Evolutionary conservation across 495 filamentous ascomycete genomes (phyloP), one percentile per base, ranked within the genome.

Genomic region (Poronia punctata): DNA sequence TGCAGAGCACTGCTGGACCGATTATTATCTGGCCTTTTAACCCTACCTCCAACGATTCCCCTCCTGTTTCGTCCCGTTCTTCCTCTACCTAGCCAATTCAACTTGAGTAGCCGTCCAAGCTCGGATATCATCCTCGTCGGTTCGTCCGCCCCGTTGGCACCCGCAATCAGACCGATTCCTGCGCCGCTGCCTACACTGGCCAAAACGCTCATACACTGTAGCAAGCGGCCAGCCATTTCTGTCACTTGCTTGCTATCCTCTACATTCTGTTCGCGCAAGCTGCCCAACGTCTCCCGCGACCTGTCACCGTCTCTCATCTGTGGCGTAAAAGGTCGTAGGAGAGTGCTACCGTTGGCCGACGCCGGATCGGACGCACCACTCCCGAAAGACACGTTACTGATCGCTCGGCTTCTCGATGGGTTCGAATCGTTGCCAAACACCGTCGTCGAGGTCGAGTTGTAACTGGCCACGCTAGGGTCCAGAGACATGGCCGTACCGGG

Each of bases 61-160:
- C 85, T 74, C 29, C 92, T 66, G 60, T 97, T 89, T 47, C 92
- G 72, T 3, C 92, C 92, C 33, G 87, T 95, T 25, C 93, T 68
- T 0, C 92, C 90, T 11, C 92, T 71, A 0, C 88, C 88, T 15
- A 98, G 73, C 92, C 92, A 98, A 64, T 98, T 98, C 49, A 93
- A 73, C 62, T 97, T 98, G 42, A 98, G 70, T 32, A 85, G 77
- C 51, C 85, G 84, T 29, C 80, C 80, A 40, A 98, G 68, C 49
- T 86, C 71, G 41, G 94, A 87, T 53, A 96, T 83, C 63, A 78
- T 83, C 35, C 73, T 75, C 61, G 93, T 89, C 0, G 71, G 60
- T n/a, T 80, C 76, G 48, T 93, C 86, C 4, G 72, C 37, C 1
- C 33, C 43, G 10, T 36, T 32, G 12, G 35, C 28, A n/a, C 43